Conservation (phyloP, 1,284 basidiomycete species). For the Ganoderma leucocontextum region DNA sequence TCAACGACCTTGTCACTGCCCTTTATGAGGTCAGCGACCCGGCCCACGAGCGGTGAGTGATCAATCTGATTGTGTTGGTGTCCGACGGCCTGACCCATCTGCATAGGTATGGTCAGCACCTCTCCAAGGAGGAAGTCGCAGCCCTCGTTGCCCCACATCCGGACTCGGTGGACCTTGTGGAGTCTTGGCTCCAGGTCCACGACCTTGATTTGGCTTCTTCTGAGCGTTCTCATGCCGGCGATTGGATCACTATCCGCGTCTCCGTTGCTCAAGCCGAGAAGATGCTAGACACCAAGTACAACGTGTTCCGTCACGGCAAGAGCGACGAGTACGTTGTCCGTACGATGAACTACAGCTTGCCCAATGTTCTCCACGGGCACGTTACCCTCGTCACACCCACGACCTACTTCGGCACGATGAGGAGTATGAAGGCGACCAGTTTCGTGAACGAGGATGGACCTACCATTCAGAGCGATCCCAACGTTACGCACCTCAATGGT, state of each 20-base stretch:
- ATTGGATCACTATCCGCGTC: constrained; percentile 64
- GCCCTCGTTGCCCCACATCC: constrained; percentile 59
- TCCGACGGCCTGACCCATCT: not conserved
- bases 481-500: constrained; percentile 28
- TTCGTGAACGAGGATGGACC: constrained; percentile 50
- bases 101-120: constrained; percentile 56
- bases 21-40: constrained; percentile 73
- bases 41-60: constrained; percentile 52
- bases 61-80: not conserved
- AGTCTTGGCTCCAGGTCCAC: constrained; percentile 63
- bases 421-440: constrained; percentile 54
- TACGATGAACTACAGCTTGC: constrained; percentile 63
- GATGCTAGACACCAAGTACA: constrained; percentile 62
- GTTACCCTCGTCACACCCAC: constrained; percentile 65
- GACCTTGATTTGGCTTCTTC: constrained; percentile 48
- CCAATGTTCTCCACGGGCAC: constrained; percentile 56
- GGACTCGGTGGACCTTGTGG: constrained; percentile 55
- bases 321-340: constrained; percentile 59
- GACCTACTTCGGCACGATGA: constrained; percentile 64
- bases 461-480: constrained; percentile 36
- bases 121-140: constrained; percentile 57
- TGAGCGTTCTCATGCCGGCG: constrained; percentile 54
- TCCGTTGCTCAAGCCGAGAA: constrained; percentile 64
- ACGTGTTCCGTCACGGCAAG: constrained; percentile 57
- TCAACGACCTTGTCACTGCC: constrained; percentile 58